Conservation (phyloP, 805 yeast genomes). For the Metschnikowia hibisci region DNA sequence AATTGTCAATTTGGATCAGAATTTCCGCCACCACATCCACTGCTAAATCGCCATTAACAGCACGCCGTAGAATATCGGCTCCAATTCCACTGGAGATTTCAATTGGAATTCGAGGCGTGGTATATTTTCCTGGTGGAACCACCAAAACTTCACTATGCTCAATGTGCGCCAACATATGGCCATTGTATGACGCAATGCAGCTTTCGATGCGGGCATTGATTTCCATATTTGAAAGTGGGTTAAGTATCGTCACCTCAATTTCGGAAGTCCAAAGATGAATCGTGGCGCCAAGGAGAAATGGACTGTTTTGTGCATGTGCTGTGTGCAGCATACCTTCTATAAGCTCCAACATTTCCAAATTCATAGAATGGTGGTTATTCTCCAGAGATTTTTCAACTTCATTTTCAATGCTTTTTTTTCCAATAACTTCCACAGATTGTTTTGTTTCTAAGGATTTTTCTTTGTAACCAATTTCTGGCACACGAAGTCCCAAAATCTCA, state of each 20-base stretch:
- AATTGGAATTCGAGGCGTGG: conserved; percentile 49
- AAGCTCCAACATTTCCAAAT: too few species aligned
- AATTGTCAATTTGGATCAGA: conserved; percentile 36
- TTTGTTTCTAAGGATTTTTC: too few species aligned
- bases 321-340: too few species aligned
- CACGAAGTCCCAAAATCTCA: conserved; percentile 20
- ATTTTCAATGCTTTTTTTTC: too few species aligned
- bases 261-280: conserved; percentile 55
- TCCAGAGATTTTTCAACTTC: too few species aligned
- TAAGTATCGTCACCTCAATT: conserved; percentile 49
- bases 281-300: conserved; percentile 47
- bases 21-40: conserved; percentile 46
- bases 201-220: conserved; percentile 38
- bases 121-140: conserved; percentile 51
- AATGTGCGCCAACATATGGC: conserved; percentile 43
- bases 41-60: conserved; percentile 47
- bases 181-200: conserved; percentile 49
- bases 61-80: conserved; percentile 46
- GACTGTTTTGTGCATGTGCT: conserved; percentile 13
- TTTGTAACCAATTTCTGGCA: conserved; percentile 11
- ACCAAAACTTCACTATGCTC: conserved; percentile 36
- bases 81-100: conserved; percentile 44
- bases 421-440: too few species aligned
- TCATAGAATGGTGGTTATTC: too few species aligned
- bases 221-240: conserved; percentile 50